Evolutionary conservation across 1,139 yeast genomes (phyloP).

Genomic region (Diutina sp.): DNA sequence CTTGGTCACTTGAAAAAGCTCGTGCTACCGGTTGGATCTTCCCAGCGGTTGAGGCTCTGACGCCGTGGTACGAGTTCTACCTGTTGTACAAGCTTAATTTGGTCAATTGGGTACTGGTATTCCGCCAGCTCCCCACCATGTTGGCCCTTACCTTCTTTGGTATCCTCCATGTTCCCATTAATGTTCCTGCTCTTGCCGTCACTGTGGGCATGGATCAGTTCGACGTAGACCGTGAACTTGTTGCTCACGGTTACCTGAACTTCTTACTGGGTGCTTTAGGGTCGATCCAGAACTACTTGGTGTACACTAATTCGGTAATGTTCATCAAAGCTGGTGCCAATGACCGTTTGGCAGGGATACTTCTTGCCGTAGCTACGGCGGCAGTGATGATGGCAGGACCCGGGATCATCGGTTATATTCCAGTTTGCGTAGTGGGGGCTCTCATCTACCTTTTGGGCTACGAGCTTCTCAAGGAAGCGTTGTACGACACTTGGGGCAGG

Average conservation of each 20-base stretch:
- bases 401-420: constrained; percentile 82
- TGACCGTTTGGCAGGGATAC: constrained; percentile 72
- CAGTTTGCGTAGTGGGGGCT: constrained; percentile 91
- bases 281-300: constrained; percentile 85
- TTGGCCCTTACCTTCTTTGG: constrained; percentile 93
- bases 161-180: constrained; percentile 88
- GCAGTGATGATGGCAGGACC: constrained; percentile 84
- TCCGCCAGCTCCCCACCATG: constrained; percentile 80
- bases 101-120: constrained; percentile 63
- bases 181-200: constrained; percentile 93
- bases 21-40: constrained; percentile 81
- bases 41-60: constrained; percentile 46
- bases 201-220: constrained; percentile 76
- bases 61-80: constrained; percentile 87
- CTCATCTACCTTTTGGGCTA: constrained; percentile 82
- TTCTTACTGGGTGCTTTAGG: constrained; percentile 75
- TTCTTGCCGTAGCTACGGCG: constrained; percentile 73
- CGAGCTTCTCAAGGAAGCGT: constrained; percentile 76
- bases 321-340: constrained; percentile 94
- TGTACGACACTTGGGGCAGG: constrained; percentile 74
- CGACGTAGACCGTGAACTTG: constrained; percentile 84
- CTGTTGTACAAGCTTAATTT: constrained; percentile 51
- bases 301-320: constrained; percentile 83
- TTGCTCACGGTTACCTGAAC: constrained; percentile 94
- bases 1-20: constrained; percentile 46